A percentile compares a stretch with the other conserved stretches of the same genome.
Conservation (phyloP, 805 yeast species). For the Ogataea naganishii region DNA sequence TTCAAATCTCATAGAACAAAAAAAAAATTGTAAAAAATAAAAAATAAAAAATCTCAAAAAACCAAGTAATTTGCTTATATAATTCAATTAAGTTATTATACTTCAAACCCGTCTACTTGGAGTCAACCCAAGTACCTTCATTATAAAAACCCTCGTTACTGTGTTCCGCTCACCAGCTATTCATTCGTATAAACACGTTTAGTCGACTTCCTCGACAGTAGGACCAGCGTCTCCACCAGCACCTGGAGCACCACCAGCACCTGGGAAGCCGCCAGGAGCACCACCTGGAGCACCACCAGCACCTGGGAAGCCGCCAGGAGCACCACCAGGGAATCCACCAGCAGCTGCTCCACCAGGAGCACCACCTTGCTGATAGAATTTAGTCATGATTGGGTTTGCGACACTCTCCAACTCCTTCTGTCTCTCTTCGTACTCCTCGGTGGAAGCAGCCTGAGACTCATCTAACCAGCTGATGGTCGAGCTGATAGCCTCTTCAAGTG, state of each 20-base stretch:
- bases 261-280: constrained; percentile 21
- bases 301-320: constrained; percentile 37
- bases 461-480: constrained; percentile 81
- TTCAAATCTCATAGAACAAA: too few species aligned
- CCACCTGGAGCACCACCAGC: constrained; percentile 31
- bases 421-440: constrained; percentile 87
- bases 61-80: too few species aligned
- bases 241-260: constrained; percentile 29
- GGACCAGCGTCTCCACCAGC: constrained; percentile 40
- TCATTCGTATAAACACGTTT: too few species aligned
- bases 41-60: too few species aligned
- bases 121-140: too few species aligned
- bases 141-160: too few species aligned
- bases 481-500: constrained; percentile 52
- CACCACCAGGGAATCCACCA: constrained; percentile 19
- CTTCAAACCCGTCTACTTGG: too few species aligned
- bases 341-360: constrained; percentile 66
- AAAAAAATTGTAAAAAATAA: too few species aligned
- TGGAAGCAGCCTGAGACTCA: constrained; percentile 83
- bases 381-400: constrained; percentile 95
- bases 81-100: too few species aligned
- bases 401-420: constrained; percentile 93
- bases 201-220: constrained; percentile 78
- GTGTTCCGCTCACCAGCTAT: too few species aligned
- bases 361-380: constrained; percentile 93